A percentile compares a stretch with the other conserved stretches of the same genome.
phyloP scores from a whole-genome alignment of 2,329 filamentous ascomycete genomes.

The Ophiostoma sp. region DNA sequence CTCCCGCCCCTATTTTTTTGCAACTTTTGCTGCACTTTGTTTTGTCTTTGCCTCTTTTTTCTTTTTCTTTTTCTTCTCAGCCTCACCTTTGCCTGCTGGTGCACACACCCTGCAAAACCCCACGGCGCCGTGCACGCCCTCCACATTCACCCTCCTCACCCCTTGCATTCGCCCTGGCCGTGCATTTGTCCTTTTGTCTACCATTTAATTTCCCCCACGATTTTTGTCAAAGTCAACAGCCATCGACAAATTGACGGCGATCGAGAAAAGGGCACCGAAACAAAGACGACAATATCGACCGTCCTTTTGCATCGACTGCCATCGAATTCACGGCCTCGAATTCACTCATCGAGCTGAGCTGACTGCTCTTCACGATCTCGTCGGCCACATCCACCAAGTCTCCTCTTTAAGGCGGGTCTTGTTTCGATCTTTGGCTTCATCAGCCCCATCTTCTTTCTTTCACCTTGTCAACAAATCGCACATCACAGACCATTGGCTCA shows the following conservation, averaged over 20 bases:
- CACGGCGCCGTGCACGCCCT: conserved; percentile 12
- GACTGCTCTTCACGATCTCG: neutral
- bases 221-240: neutral
- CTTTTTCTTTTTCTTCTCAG: neutral
- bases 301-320: neutral
- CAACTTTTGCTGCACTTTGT: neutral
- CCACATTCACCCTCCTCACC: neutral
- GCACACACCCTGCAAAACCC: conserved; percentile 4
- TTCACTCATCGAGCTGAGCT: neutral
- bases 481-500: neutral
- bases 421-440: neutral
- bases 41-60: neutral
- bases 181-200: neutral
- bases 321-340: neutral
- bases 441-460: neutral
- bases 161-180: neutral
- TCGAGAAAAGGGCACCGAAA: neutral
- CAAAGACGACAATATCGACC: neutral
- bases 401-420: neutral
- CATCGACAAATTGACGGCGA: neutral
- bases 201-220: neutral
- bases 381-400: neutral
- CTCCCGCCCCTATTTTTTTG: neutral
- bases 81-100: neutral
- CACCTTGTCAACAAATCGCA: neutral